These are phyloP conservation scores for Pseudopyricularia cyperi DNA, from an alignment of 2,329 filamentous ascomycete species.

Conservation along the genomic window DNA sequence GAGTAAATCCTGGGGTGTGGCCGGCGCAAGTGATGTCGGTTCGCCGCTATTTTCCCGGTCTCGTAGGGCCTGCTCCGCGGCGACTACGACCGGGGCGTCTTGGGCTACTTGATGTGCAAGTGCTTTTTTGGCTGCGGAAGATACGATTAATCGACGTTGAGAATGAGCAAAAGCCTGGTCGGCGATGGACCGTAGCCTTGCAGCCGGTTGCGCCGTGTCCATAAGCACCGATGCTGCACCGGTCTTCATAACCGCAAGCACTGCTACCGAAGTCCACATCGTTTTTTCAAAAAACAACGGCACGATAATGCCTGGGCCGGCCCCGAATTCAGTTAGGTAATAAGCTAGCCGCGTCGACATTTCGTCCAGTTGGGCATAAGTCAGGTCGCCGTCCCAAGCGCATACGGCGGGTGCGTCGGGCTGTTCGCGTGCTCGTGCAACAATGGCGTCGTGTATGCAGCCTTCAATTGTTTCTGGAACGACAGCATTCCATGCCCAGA, in stretches of 20 bases:
- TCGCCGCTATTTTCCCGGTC: no score
- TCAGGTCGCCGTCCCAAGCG: slow-evolving; percentile 16
- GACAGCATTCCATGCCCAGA: neutral
- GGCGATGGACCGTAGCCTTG: slow-evolving; percentile 5
- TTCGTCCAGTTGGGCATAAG: slow-evolving; percentile 15
- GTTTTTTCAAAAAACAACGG: slow-evolving; percentile 13
- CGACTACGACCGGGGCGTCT: neutral
- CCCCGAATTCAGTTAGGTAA: slow-evolving; percentile 2
- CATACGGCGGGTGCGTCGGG: slow-evolving; percentile 14
- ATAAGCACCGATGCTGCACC: slow-evolving; percentile 12
- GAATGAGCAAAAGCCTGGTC: neutral
- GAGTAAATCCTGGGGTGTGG: neutral
- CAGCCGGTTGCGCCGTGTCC: slow-evolving; percentile 6
- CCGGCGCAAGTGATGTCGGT: neutral
- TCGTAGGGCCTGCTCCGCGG: neutral
- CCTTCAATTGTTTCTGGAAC: slow-evolving; percentile 2
- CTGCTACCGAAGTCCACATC: slow-evolving; percentile 7
- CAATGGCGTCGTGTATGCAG: neutral
- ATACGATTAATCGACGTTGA: neutral
- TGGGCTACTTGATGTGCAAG: no score
- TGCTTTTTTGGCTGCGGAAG: neutral
- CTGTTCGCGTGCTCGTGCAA: neutral
- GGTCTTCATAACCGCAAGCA: slow-evolving; percentile 12
- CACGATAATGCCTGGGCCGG: slow-evolving; percentile 7
- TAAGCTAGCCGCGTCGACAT: slow-evolving; percentile 21